phyloP scores from a whole-genome alignment of 805 yeast genomes.

The Metschnikowia lunata region DNA sequence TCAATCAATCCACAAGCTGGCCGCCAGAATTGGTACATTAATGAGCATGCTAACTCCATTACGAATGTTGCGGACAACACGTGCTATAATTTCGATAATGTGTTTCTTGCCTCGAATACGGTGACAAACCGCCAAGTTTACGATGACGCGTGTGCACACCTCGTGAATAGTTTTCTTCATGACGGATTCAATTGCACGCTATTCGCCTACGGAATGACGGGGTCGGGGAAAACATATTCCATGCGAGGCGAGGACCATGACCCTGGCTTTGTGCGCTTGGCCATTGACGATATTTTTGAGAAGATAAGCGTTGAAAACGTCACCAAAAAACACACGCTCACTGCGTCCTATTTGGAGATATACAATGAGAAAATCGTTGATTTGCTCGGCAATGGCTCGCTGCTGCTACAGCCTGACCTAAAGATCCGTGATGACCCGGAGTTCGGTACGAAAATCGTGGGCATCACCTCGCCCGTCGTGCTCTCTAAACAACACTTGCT shows the following conservation, averaged over 20 bases:
- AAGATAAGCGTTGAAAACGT: slow-evolving; percentile 23
- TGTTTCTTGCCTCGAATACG: slow-evolving; percentile 50
- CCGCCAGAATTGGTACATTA: slow-evolving; percentile 44
- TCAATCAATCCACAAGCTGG: slow-evolving; percentile 7
- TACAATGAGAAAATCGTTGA: slow-evolving; percentile 87
- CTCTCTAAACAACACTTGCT: slow-evolving; percentile 56
- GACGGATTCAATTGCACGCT: slow-evolving; percentile 85
- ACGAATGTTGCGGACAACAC: slow-evolving; percentile 54
- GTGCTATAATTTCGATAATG: slow-evolving; percentile 69
- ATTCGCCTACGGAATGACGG: slow-evolving; percentile 94
- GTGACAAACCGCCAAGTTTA: slow-evolving; percentile 59
- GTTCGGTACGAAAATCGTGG: slow-evolving; percentile 70
- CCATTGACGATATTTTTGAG: slow-evolving; percentile 57
- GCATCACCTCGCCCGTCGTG: slow-evolving; percentile 62
- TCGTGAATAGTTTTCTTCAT: slow-evolving; percentile 48
- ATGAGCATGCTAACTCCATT: slow-evolving; percentile 36
- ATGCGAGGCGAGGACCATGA: slow-evolving; percentile 68
- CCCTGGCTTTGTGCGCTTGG: slow-evolving; percentile 69
- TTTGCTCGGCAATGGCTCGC: slow-evolving; percentile 21
- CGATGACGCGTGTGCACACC: slow-evolving; percentile 46
- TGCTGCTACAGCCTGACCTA: slow-evolving; percentile 44
- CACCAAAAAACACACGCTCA: slow-evolving; percentile 41
- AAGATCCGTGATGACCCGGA: slow-evolving; percentile 72
- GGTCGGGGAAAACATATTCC: slow-evolving; percentile 84
- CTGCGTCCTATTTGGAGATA: slow-evolving; percentile 75